These are phyloP conservation scores for Salix koriyanagi DNA, from an alignment of 345 rosid species.

Conservation along the genomic window DNA sequence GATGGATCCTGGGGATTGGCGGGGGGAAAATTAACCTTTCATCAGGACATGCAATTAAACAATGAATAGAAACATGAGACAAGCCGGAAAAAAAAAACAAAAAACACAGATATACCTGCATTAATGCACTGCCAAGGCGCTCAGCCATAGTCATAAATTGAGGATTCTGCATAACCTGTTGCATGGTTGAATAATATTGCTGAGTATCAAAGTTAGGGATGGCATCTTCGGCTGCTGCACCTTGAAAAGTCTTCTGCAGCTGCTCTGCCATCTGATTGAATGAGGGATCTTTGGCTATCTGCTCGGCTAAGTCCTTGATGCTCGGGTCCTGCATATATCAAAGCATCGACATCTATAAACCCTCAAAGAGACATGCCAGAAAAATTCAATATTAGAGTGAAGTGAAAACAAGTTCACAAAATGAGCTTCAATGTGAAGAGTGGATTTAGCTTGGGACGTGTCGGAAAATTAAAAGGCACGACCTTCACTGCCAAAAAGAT, in stretches of 20 bases:
- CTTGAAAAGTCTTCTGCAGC: constrained; percentile 75
- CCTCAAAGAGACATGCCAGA: not conserved
- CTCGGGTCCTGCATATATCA: constrained; percentile 67
- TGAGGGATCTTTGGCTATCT: constrained; percentile 88
- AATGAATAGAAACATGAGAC: not conserved
- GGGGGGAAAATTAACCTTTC: constrained; percentile 7
- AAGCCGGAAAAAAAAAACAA: not conserved
- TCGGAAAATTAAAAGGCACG: too few species aligned
- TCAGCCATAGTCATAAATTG: constrained; percentile 94
- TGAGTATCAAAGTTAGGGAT: constrained; percentile 70
- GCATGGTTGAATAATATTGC: constrained; percentile 77
- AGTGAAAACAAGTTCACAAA: not conserved
- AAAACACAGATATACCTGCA: constrained; percentile 49
- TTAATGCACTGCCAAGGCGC: constrained; percentile 79
- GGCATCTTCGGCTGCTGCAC: constrained; percentile 44
- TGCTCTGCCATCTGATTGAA: constrained; percentile 98
- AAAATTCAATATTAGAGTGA: not conserved
- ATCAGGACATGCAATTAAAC: not conserved
- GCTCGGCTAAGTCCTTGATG: constrained; percentile 86
- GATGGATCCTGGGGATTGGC: constrained; percentile 69
- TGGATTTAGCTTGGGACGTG: too few species aligned
- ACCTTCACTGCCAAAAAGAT: too few species aligned
- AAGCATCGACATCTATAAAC: not conserved
- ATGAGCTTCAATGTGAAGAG: not conserved
- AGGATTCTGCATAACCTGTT: constrained; percentile 97